A percentile compares a stretch with the other conserved stretches of the same genome.
Conservation (phyloP, 768 basidiomycete genomes). For the Tremella fuciformis region DNA sequence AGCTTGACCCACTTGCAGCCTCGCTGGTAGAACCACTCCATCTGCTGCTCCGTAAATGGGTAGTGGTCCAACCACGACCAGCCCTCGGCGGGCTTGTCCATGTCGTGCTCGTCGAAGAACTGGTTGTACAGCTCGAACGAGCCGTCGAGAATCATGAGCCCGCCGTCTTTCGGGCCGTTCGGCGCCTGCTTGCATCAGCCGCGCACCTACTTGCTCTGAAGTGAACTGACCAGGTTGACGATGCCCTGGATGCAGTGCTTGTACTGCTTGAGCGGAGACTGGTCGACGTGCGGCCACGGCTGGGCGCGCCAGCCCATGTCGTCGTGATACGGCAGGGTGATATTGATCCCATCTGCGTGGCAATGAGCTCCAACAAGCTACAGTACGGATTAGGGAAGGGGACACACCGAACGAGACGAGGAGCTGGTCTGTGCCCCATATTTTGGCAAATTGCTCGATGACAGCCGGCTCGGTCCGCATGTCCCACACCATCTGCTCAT, state of each 20-base stretch:
- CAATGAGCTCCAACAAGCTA: neutral
- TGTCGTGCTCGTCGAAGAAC: constrained; percentile 8
- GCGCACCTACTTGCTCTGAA: neutral
- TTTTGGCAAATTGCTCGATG: constrained; percentile 46
- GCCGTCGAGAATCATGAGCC: constrained; percentile 52
- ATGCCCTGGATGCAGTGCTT: constrained; percentile 44
- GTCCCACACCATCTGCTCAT: constrained; percentile 49
- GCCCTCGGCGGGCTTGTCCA: constrained; percentile 12
- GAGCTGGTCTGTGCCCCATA: constrained; percentile 49
- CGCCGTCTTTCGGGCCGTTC: constrained; percentile 52
- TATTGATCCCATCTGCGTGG: constrained; percentile 27
- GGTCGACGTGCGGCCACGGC: constrained; percentile 25
- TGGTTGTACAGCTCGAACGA: constrained; percentile 25
- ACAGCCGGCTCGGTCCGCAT: constrained; percentile 43
- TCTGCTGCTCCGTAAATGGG: constrained; percentile 20
- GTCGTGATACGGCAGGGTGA: constrained; percentile 17
- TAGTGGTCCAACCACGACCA: constrained; percentile 22
- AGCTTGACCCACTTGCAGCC: constrained; percentile 52
- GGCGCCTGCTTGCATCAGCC: constrained; percentile 12
- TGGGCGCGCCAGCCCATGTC: constrained; percentile 8
- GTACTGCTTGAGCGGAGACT: constrained; percentile 20
- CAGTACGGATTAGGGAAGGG: neutral
- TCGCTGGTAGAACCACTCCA: constrained; percentile 51
- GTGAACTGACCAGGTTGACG: constrained; percentile 30
- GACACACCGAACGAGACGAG: constrained; percentile 43